Conservation (phyloP, 2,329 filamentous ascomycete species). For the Pseudopyricularia cyperi region DNA sequence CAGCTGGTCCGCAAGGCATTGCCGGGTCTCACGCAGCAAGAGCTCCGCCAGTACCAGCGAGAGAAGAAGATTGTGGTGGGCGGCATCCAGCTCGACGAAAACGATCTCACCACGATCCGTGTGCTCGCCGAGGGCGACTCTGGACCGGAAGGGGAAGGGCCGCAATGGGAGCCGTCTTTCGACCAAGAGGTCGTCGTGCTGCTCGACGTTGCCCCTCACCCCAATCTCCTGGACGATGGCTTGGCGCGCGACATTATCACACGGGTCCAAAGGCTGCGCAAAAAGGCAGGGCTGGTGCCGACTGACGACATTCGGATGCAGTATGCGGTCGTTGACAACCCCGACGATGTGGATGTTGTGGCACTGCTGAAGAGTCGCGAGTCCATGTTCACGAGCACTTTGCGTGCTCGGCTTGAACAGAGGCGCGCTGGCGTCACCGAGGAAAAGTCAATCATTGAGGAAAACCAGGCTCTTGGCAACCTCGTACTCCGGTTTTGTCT, state of each 20-base stretch:
- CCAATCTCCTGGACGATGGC: constrained; percentile 78
- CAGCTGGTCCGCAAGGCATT: constrained; percentile 84
- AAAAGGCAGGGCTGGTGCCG: constrained; percentile 80
- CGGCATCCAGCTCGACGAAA: constrained; percentile 69
- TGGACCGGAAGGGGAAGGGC: neutral
- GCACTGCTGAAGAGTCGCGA: constrained; percentile 57
- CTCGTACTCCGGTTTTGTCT: neutral
- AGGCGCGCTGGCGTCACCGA: neutral
- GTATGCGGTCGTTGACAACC: constrained; percentile 69
- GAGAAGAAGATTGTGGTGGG: constrained; percentile 69
- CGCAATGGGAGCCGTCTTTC: constrained; percentile 10
- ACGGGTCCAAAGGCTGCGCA: constrained; percentile 80
- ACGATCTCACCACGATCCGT: constrained; percentile 72
- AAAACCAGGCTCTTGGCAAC: neutral
- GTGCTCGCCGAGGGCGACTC: constrained; percentile 59
- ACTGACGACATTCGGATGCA: constrained; percentile 96
- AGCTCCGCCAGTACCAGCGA: constrained; percentile 67
- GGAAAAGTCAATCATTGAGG: neutral
- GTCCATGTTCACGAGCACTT: constrained; percentile 58
- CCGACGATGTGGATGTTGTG: constrained; percentile 60
- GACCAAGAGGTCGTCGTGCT: constrained; percentile 68
- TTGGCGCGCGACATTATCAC: constrained; percentile 87
- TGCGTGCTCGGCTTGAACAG: constrained; percentile 60
- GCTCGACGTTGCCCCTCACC: constrained; percentile 61
- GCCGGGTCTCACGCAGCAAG: constrained; percentile 62